Base-by-base conservation (phyloP, 2,329 filamentous ascomycete genomes). In the Fusarium pseudograminearum region DNA sequence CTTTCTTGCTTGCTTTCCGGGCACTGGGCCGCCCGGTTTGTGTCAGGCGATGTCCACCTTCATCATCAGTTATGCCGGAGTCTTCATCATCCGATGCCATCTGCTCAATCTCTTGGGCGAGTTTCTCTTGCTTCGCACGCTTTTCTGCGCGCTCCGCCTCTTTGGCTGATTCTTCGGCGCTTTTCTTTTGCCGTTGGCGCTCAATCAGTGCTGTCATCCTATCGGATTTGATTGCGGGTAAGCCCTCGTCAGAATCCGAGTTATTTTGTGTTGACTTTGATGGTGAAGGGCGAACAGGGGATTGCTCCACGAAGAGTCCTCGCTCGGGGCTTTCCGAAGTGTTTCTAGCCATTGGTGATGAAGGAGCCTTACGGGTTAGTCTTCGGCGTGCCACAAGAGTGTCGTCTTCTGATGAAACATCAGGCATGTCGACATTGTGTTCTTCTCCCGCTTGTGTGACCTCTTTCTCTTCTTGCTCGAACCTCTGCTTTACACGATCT, bases 1-100 rank as follows among this genome's bases (percentile, higher is more conserved):
- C 96, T 80, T 94, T 98, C 82, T 95, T 98, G 82, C 94, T 95
- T 1, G 96, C 94, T 77, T 96, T 97, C 15, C 96, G 88, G 12
- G 88, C 61, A 33, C 65, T 86, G 7, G 93, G 90, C 6, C 91
- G 89, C 28, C 86, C 84, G 40, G 87, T 83, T 75, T 94, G 92
- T 1, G 91, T 92, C 45, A 96, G 82, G 66, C 84, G 88, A 44
- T 83, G 84, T n/a, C 86, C 90, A 41, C 83, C 87, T 28, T 89
- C 89, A 34, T 89, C 89, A 61, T 91, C 89, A 4, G 84, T 85
- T 51, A 88, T 84, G 61, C 85, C 83, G n/a, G 83, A 84, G n/a
- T 78, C 79, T 47, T 81, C 77, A 36, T 79, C 80, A 34, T 79
- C 78, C 0, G 76, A 78, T 30, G 59, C 75, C 30, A 80, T 63